Evolutionary conservation across 352 stramenopile species (phyloP).

Genomic region (Phytophthora citrophthora): DNA sequence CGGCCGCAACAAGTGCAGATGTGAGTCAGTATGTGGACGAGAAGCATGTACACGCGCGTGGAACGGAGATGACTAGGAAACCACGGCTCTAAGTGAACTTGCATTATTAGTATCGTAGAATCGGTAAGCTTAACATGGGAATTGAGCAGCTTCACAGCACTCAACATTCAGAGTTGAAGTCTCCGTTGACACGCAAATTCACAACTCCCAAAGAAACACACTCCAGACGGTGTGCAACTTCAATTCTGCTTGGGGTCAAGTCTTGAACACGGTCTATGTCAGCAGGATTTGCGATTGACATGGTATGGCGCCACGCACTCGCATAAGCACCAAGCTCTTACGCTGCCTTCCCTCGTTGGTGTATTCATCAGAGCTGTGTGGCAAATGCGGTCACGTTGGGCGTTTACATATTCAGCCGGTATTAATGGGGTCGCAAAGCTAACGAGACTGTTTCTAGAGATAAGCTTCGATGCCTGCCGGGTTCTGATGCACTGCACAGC

Average conservation of each 20-base stretch:
- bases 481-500: slow-evolving; percentile 28
- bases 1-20: slow-evolving; percentile 26
- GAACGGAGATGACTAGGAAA: slow-evolving; percentile 1
- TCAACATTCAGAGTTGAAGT: too few species aligned
- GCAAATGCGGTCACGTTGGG: slow-evolving; percentile 26
- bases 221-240: background rate
- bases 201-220: slow-evolving; percentile 1
- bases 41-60: slow-evolving; percentile 27
- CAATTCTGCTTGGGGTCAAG: background rate
- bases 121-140: slow-evolving; percentile 34
- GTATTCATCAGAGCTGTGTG: background rate
- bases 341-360: too few species aligned
- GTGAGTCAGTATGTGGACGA: slow-evolving; percentile 33
- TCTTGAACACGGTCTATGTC: background rate
- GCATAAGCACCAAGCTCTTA: too few species aligned
- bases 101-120: slow-evolving; percentile 28
- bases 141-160: slow-evolving; percentile 23
- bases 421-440: slow-evolving; percentile 28
- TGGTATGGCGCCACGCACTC: background rate
- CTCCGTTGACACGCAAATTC: too few species aligned
- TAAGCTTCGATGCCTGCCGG: slow-evolving; percentile 32
- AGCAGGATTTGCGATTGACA: background rate
- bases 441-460: slow-evolving; percentile 34
- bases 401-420: slow-evolving; percentile 46
- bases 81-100: slow-evolving; percentile 21